Base-by-base conservation (phyloP, 148 eudicot genomes). In the Rhododendron kiyosumense region DNA sequence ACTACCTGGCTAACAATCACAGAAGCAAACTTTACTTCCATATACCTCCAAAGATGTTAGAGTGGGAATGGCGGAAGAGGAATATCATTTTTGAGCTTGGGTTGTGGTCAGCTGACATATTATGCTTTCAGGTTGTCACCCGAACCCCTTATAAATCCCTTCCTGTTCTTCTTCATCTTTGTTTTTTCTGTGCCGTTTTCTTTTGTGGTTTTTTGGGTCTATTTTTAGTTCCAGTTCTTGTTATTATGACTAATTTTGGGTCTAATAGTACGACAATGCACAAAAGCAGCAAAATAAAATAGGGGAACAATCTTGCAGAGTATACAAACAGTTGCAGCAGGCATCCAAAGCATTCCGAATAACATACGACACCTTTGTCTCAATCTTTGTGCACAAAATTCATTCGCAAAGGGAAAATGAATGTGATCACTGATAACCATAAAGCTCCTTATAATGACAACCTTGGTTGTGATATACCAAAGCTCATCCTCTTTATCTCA, bases 41-140 rank as follows among this genome's bases (percentile, higher is more conserved):
- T 83, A 91, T 97, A 85, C 98, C 94, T 48, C 91, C 67, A n/a
- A 86, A 88, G 45, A 87, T 97, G 52, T 84, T 97, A 95, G 93
- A 91, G 51, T 97, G 99, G 99, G 88, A 90, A 76, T 91, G 96
- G 94, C 96, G 99, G 83, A 95, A 90, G 88, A 89, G 86, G 86
- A 93, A 86, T 88, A 92, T 97, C 80, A 20, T 88, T 81, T 94
- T 92, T 90, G 99, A 97, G 92, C 95, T 97, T 85, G 90, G 93
- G 38, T 89, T 93, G 85, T 97, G 99, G 99, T 94, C 99, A 30
- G 93, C 99, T 76, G 98, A 97, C 87, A 92, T 97, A 87, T 89
- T 95, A 87, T 97, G 99, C 88, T 91, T 97, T 57, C 99, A 97
- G 99, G 99, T 94, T 84, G 43, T 71, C 76, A 32, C 76, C 15